Evolutionary conservation across 2,329 filamentous ascomycete species (phyloP), one percentile per base, ranked within the genome.

Genomic region (Blastomyces parvus): DNA sequence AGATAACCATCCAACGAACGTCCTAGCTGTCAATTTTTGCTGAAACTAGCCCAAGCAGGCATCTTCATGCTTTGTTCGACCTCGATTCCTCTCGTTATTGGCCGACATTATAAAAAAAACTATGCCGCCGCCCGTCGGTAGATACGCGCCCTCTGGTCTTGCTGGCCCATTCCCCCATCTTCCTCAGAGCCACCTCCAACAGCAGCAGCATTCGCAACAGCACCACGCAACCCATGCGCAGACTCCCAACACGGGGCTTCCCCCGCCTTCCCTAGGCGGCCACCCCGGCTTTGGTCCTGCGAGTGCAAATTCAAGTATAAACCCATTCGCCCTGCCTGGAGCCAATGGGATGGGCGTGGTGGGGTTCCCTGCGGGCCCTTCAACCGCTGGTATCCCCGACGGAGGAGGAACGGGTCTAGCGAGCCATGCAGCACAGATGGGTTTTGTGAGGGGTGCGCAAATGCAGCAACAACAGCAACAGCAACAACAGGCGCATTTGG

Each of bases 341-440:
- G 76, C 74, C 40, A 81, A 89, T 67, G 83, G 83, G 60, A 78
- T 86, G 64, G 83, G 82, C 59, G 84, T 81, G 66, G 83, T 82
- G 63, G 79, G 80, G 82, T 77, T 76, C 64, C 84, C 77, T 66
- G 84, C 81, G 68, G 82, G 77, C 63, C 69, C 78, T 57, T 86
- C 86, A 66, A 82, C 81, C 56, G 74, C 70, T 30, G 69, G 69
- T 40, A 66, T 79, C 42, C 73, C 77, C 44, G 77, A 78, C 57
- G 78, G 80, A 62, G 81, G 81, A 30, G 79, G 80, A 64, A 88
- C 89, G 25, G 90, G 91, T 0, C 84, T 96, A 60, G 90, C 87
- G 40, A 93, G 90, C 74, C 90, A 95, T 75, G 91, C 90, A 66
- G 91, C 90, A 64, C 86, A 93, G 71, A 89, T 94, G 83, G 88